phyloP scores from a whole-genome alignment of 306 rosid species.

The Cucurbita ficifolia region DNA sequence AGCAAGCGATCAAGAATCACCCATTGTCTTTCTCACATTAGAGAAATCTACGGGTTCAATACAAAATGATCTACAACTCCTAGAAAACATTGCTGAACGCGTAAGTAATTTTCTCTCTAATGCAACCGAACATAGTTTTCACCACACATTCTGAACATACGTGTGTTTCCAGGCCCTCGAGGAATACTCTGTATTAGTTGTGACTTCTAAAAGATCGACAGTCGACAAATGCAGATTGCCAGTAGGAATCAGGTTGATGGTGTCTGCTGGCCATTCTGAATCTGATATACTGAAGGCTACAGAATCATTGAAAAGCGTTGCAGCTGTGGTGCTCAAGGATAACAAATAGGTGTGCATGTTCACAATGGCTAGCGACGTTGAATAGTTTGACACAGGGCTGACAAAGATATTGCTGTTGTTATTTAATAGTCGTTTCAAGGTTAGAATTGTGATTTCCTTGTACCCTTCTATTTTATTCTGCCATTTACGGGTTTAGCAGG shows the following conservation, averaged over 20 bases:
- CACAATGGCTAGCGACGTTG: background rate
- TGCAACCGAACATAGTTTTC: background rate
- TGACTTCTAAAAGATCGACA: slow-evolving; percentile 59
- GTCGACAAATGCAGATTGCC: slow-evolving; percentile 71
- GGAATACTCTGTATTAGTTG: slow-evolving; percentile 62
- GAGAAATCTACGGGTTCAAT: slow-evolving; percentile 53
- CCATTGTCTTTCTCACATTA: slow-evolving; percentile 68
- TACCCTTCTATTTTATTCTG: background rate
- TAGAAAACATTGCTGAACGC: slow-evolving; percentile 47
- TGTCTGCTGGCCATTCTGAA: slow-evolving; percentile 76
- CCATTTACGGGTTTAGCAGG: background rate
- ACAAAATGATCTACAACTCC: slow-evolving; percentile 48
- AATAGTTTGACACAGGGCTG: background rate
- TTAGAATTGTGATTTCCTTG: background rate
- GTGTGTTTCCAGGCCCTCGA: slow-evolving; percentile 42
- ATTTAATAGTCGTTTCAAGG: slow-evolving; percentile 1
- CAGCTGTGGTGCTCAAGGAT: slow-evolving; percentile 44
- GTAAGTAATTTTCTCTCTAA: slow-evolving; percentile 29
- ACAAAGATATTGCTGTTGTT: background rate
- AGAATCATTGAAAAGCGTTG: slow-evolving; percentile 55
- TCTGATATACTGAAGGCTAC: slow-evolving; percentile 60
- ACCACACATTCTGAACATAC: background rate
- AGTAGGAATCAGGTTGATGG: slow-evolving; percentile 62
- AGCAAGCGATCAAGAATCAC: slow-evolving; percentile 73
- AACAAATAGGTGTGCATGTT: slow-evolving; percentile 17